A percentile compares a stretch with the other conserved stretches of the same genome.
Evolutionary conservation across 2,329 filamentous ascomycete genomes (phyloP).

Genomic region (Sporothrix luriei): DNA sequence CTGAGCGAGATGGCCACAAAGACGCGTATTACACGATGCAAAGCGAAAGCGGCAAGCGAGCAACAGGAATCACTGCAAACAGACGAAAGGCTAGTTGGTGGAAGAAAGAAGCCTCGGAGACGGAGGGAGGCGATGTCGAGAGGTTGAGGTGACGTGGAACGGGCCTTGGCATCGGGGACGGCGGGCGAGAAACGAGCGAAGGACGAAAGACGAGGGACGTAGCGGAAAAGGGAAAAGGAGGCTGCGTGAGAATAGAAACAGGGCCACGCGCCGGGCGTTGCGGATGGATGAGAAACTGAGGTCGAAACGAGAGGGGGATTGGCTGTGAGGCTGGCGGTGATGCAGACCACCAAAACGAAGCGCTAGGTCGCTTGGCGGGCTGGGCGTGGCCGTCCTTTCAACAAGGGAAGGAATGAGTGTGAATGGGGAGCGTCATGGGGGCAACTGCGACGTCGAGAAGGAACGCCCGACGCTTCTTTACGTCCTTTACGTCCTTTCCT

Average conservation of each 20-base stretch:
- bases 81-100: not conserved
- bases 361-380: slow-evolving; percentile 27
- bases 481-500: not conserved
- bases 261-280: slow-evolving; percentile 31
- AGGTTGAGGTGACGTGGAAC: slow-evolving; percentile 22
- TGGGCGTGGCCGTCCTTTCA: slow-evolving; percentile 21
- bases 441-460: slow-evolving; percentile 15
- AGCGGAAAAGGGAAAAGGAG: not conserved
- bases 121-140: slow-evolving; percentile 10
- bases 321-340: slow-evolving; percentile 5
- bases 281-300: slow-evolving; percentile 30
- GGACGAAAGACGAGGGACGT: not conserved
- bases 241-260: not conserved
- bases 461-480: slow-evolving; percentile 21
- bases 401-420: slow-evolving; percentile 4
- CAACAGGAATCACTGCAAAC: not conserved
- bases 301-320: slow-evolving; percentile 2
- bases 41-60: not conserved
- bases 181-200: not conserved
- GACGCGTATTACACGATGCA: not conserved
- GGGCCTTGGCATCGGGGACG: slow-evolving; percentile 19
- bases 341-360: slow-evolving; percentile 7
- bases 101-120: not conserved
- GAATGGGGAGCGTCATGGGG: slow-evolving; percentile 2
- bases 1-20: not conserved